A percentile compares a stretch with the other conserved stretches of the same genome.
Evolutionary conservation across 1,284 basidiomycete species (phyloP).

Genomic region (Peniophora sp.): DNA sequence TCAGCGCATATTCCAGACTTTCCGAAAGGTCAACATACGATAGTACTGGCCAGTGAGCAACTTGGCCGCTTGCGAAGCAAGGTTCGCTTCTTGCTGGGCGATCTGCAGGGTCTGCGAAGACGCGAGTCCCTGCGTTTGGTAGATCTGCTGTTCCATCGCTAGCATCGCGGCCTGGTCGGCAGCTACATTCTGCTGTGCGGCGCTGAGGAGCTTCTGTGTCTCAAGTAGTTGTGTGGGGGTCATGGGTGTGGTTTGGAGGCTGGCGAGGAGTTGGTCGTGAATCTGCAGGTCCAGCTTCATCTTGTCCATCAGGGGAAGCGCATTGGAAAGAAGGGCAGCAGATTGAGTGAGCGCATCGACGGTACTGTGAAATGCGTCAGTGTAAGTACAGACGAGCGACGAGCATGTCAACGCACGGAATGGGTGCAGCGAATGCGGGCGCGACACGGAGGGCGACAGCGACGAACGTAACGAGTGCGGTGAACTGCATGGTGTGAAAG

Average conservation of each 20-base stretch:
- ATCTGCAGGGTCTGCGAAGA: background rate
- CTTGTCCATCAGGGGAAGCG: background rate
- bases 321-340: background rate
- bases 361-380: background rate
- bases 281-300: background rate
- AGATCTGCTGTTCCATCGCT: background rate
- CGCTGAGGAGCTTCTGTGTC: background rate
- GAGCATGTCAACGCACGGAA: background rate
- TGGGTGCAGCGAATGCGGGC: background rate
- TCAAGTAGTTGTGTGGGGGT: background rate
- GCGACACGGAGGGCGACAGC: background rate
- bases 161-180: background rate
- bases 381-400: background rate
- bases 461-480: background rate
- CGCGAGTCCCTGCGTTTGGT: background rate
- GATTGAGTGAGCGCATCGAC: slow-evolving; percentile 1
- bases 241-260: background rate
- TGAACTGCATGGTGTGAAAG: slow-evolving; percentile 1
- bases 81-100: background rate
- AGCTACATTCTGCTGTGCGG: background rate
- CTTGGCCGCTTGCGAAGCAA: background rate
- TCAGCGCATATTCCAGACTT: background rate
- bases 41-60: background rate
- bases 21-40: background rate
- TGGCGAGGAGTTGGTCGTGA: background rate